Conservation (phyloP, 2,329 filamentous ascomycete genomes). For the Thermochaetoides dissita region DNA sequence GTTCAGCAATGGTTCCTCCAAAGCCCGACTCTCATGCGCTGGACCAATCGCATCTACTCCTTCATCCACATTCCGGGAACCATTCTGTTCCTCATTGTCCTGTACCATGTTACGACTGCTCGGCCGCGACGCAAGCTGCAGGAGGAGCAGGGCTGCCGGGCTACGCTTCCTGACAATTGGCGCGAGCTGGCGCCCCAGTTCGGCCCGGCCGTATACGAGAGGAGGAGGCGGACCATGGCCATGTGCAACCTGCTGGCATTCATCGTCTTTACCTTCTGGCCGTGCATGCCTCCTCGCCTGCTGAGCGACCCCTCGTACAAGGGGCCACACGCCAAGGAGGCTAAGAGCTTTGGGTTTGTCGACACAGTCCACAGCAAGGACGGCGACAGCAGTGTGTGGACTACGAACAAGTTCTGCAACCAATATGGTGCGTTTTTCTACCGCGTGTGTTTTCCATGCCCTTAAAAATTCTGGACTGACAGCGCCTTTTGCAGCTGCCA, state of each 20-base stretch:
- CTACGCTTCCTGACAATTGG: conserved; percentile 24
- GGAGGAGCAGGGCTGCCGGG: conserved; percentile 6
- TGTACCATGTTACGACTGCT: conserved; percentile 58
- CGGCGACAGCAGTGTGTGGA: conserved; percentile 56
- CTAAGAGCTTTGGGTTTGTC: conserved; percentile 46
- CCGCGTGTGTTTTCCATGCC: not conserved
- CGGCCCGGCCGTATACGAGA: conserved; percentile 37
- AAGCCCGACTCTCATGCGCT: conserved; percentile 44
- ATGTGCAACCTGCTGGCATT: conserved; percentile 49
- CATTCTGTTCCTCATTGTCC: conserved; percentile 49
- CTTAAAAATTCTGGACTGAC: not conserved
- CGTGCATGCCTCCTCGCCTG: conserved; percentile 49
- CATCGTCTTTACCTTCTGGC: conserved; percentile 46
- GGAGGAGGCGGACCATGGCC: conserved; percentile 44
- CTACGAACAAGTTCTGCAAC: conserved; percentile 59
- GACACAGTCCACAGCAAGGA: conserved; percentile 42
- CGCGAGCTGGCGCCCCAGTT: conserved; percentile 26
- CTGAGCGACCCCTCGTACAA: conserved; percentile 41
- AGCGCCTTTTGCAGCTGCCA: conserved; percentile 37
- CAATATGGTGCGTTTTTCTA: conserved; percentile 44
- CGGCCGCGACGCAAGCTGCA: conserved; percentile 19
- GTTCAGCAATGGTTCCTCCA: conserved; percentile 42
- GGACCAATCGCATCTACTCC: conserved; percentile 60
- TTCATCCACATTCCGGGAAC: conserved; percentile 69
- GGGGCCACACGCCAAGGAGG: conserved; percentile 41